These are phyloP conservation scores for Malus sieversii DNA, from an alignment of 306 rosid species.

Conservation along the genomic window DNA sequence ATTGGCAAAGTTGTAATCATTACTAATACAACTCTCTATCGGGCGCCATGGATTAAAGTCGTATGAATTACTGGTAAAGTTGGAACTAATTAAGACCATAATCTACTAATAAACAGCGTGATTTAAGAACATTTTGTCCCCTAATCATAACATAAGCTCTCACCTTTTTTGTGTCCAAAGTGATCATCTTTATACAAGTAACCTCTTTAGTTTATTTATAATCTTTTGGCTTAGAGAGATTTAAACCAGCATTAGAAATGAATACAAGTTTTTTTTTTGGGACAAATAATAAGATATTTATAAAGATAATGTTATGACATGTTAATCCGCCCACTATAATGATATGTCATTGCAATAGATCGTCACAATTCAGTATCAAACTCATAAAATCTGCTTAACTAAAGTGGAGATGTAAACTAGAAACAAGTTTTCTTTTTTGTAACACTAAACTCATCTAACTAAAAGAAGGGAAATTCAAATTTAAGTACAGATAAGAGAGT, in stretches of 20 bases:
- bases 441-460: background rate
- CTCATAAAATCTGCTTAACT: background rate
- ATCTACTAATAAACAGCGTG: slow-evolving; percentile 18
- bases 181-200: too few species aligned
- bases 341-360: too few species aligned
- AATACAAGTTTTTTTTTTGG: too few species aligned
- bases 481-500: too few species aligned
- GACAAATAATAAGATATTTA: too few species aligned
- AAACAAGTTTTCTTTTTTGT: too few species aligned
- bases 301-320: background rate
- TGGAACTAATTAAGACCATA: slow-evolving; percentile 3
- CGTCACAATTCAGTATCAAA: background rate
- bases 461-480: background rate
- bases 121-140: slow-evolving; percentile 40
- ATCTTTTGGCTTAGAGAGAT: background rate
- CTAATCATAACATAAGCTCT: slow-evolving; percentile 12
- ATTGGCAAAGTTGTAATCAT: slow-evolving; percentile 29
- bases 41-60: slow-evolving; percentile 21
- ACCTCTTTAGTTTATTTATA: too few species aligned
- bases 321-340: background rate
- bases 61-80: slow-evolving; percentile 25
- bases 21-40: background rate
- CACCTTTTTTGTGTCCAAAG: slow-evolving; percentile 2
- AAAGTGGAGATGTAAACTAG: background rate
- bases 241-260: background rate